phyloP scores from a whole-genome alignment of 148 eudicot genomes.

The Nepenthes mirabilis region DNA sequence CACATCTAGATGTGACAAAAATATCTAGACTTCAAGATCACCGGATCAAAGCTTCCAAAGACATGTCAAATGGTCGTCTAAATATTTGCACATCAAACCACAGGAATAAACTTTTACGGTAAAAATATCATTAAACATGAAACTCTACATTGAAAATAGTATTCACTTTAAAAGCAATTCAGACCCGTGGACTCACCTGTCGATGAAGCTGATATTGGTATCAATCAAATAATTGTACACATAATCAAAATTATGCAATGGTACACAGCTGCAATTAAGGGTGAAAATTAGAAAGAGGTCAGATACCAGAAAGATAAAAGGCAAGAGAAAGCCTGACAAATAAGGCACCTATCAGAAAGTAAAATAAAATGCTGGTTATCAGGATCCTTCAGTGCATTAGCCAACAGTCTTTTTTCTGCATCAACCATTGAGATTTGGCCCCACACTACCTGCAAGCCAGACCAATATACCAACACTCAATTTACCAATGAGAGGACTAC shows the following conservation, averaged over 20 bases:
- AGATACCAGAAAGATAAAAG: background rate
- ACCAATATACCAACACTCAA: slow-evolving; percentile 1
- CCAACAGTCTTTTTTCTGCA: slow-evolving; percentile 90
- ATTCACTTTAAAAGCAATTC: background rate
- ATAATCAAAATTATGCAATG: slow-evolving; percentile 70
- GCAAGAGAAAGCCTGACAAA: background rate
- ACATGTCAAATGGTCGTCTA: too few relatives aligned
- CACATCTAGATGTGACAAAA: background rate
- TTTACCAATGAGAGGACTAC: background rate
- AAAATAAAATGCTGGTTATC: slow-evolving; percentile 93
- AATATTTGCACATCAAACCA: too few relatives aligned
- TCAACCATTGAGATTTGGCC: slow-evolving; percentile 96
- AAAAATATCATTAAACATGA: background rate
- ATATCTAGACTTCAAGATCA: background rate
- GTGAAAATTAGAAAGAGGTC: slow-evolving; percentile 6
- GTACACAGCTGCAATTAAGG: slow-evolving; percentile 72
- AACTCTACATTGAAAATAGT: background rate
- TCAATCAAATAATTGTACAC: slow-evolving; percentile 80
- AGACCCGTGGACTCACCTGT: slow-evolving; percentile 37
- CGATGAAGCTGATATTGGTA: slow-evolving; percentile 85
- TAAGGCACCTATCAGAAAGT: slow-evolving; percentile 81
- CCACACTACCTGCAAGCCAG: slow-evolving; percentile 71
- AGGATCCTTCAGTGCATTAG: slow-evolving; percentile 75
- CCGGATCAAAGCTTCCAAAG: background rate
- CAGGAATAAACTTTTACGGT: background rate